Conservation (phyloP, 2,329 filamentous ascomycete genomes). For the Aspergillus ochraceoroseus region DNA sequence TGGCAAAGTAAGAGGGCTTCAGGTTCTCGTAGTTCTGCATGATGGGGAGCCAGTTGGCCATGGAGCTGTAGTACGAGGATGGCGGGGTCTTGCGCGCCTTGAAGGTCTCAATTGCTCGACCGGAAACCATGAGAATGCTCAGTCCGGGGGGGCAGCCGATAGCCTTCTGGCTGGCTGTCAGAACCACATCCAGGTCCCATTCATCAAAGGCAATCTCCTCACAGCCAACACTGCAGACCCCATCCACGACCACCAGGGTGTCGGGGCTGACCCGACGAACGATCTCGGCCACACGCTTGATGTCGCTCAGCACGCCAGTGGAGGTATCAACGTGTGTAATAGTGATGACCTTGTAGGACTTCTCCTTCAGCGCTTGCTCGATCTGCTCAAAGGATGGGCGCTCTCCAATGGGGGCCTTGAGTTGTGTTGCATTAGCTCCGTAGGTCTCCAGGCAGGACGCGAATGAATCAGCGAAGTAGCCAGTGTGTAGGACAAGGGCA, state of each 20-base stretch:
- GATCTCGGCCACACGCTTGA: conserved; percentile 75
- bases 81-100: conserved; percentile 76
- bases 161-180: conserved; percentile 94
- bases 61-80: conserved; percentile 86
- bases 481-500: conserved; percentile 86
- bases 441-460: conserved; percentile 89
- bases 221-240: conserved; percentile 92
- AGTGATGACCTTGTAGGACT: conserved; percentile 89
- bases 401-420: conserved; percentile 83
- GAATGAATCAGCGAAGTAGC: conserved; percentile 96
- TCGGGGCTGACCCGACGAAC: conserved; percentile 84
- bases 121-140: conserved; percentile 90
- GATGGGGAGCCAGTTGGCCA: conserved; percentile 97
- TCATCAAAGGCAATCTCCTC: conserved; percentile 96
- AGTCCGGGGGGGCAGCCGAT: conserved; percentile 93
- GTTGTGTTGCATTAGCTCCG: conserved; percentile 80
- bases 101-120: conserved; percentile 74
- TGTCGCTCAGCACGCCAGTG: conserved; percentile 88
- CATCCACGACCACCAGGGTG: conserved; percentile 87
- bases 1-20: conserved; percentile 97
- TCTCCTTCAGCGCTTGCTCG: conserved; percentile 80
- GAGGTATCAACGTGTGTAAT: conserved; percentile 97
- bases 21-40: conserved; percentile 99
- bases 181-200: conserved; percentile 86
- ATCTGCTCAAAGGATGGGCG: conserved; percentile 82